Evolutionary conservation across 768 basidiomycete species (phyloP).

Genomic region (Pleurotus pulmonarius): DNA sequence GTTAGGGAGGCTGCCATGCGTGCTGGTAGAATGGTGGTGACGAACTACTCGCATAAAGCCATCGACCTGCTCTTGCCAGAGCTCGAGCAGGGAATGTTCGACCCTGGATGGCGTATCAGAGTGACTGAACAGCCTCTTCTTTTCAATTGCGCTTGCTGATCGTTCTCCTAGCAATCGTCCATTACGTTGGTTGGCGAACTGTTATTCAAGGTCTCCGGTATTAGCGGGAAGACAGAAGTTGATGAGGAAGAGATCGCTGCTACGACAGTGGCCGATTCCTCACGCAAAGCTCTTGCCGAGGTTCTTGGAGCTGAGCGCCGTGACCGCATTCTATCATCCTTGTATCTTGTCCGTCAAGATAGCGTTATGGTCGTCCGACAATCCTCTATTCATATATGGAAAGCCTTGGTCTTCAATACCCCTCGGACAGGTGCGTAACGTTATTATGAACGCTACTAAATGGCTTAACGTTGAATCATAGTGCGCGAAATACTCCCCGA

Average conservation of each 20-base stretch:
- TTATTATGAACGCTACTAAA: neutral
- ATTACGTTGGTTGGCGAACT: conserved; percentile 95
- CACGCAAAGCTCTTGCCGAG: conserved; percentile 81
- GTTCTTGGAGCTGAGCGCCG: conserved; percentile 85
- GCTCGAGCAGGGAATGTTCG: conserved; percentile 93
- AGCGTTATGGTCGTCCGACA: conserved; percentile 85
- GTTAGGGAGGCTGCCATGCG: conserved; percentile 98
- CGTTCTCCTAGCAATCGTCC: conserved; percentile 72
- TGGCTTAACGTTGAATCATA: conserved; percentile 20
- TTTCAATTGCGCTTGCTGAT: conserved; percentile 9
- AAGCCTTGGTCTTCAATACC: conserved; percentile 93
- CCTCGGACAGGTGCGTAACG: conserved; percentile 70
- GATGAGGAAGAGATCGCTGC: conserved; percentile 71
- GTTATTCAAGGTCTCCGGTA: conserved; percentile 95
- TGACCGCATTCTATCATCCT: conserved; percentile 84
- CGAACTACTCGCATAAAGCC: conserved; percentile 87
- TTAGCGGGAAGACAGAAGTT: conserved; percentile 78
- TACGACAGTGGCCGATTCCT: conserved; percentile 66
- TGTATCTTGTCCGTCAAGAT: conserved; percentile 94
- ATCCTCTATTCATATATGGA: conserved; percentile 95
- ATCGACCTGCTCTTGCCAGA: conserved; percentile 93
- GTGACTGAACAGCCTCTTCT: conserved; percentile 39
- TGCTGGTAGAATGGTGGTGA: conserved; percentile 97
- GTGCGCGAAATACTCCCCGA: conserved; percentile 90
- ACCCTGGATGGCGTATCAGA: conserved; percentile 91